Percentiles rank a stretch among this genome's conserved stretches.
These are phyloP conservation scores for Candida sp. DNA, from an alignment of 1,139 yeast species.

Conservation along the genomic window DNA sequence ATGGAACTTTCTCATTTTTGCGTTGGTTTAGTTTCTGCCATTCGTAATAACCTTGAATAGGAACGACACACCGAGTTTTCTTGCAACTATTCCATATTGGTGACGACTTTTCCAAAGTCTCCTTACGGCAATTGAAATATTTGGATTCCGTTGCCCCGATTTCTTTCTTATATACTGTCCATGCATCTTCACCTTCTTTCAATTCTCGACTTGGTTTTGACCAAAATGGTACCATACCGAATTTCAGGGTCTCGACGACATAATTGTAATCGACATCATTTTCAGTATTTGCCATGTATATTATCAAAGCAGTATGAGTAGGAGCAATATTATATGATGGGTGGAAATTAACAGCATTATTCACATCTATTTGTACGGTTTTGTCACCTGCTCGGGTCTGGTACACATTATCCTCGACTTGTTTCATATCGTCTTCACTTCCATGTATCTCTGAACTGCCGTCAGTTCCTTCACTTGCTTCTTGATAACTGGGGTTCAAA, in stretches of 20 bases:
- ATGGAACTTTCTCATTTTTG: constrained; percentile 50
- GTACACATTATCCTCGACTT: constrained; percentile 4
- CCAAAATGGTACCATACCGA: constrained; percentile 43
- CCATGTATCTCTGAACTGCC: constrained; percentile 5
- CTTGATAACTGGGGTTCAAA: background rate
- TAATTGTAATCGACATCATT: constrained; percentile 12
- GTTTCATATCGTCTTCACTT: constrained; percentile 2
- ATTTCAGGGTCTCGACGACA: constrained; percentile 36
- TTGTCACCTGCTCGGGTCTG: constrained; percentile 5
- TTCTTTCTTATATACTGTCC: constrained; percentile 20
- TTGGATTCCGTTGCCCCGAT: constrained; percentile 27
- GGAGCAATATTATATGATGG: constrained; percentile 42
- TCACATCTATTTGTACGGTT: constrained; percentile 3
- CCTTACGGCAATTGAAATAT: constrained; percentile 63
- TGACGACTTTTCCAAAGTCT: constrained; percentile 42
- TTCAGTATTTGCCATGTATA: constrained; percentile 15
- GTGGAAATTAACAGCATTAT: constrained; percentile 11
- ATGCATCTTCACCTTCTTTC: constrained; percentile 10
- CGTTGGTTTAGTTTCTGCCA: constrained; percentile 46
- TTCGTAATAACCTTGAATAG: constrained; percentile 83
- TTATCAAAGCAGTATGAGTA: constrained; percentile 31
- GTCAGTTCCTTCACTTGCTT: background rate
- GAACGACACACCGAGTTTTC: constrained; percentile 61
- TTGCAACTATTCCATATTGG: constrained; percentile 50
- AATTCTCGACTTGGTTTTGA: constrained; percentile 29